These are phyloP conservation scores for Bauhinia variegata DNA, from an alignment of 306 rosid genomes.

Conservation along the genomic window DNA sequence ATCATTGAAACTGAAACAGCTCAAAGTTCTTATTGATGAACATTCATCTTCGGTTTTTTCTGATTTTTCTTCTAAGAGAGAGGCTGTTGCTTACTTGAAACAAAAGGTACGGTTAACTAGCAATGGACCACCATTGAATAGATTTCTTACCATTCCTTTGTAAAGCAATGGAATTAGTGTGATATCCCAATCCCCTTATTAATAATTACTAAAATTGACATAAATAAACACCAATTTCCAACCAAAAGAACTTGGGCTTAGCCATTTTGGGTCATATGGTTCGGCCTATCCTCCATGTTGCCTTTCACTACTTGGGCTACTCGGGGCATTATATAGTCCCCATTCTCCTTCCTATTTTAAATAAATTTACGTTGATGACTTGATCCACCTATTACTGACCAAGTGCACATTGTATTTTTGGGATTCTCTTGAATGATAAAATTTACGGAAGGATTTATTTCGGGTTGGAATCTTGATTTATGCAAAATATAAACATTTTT, in stretches of 20 bases:
- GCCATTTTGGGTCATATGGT: too few relatives aligned
- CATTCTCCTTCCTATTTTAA: slow-evolving; percentile 7
- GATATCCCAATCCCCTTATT: too few relatives aligned
- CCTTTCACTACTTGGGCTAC: too few relatives aligned
- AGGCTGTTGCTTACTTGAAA: slow-evolving; percentile 68
- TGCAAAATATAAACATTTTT: neutral
- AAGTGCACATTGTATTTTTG: neutral
- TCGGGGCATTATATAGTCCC: neutral
- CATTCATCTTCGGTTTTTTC: slow-evolving; percentile 62
- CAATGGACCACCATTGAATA: neutral
- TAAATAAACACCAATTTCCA: too few relatives aligned
- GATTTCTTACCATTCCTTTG: slow-evolving; percentile 15
- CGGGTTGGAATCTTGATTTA: neutral
- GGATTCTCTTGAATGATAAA: slow-evolving; percentile 20
- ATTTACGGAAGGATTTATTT: slow-evolving; percentile 1
- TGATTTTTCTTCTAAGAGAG: slow-evolving; percentile 68
- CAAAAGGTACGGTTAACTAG: slow-evolving; percentile 58
- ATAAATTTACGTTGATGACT: neutral
- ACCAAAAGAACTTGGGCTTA: too few relatives aligned
- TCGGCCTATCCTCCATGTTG: too few relatives aligned
- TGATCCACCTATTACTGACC: neutral
- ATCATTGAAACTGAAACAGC: slow-evolving; percentile 82
- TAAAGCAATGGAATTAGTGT: neutral
- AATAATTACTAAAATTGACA: too few relatives aligned
- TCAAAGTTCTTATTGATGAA: slow-evolving; percentile 72